These are phyloP conservation scores for Ceratocystiopsis brevicomis DNA, from an alignment of 2,329 filamentous ascomycete genomes.

Conservation along the genomic window DNA sequence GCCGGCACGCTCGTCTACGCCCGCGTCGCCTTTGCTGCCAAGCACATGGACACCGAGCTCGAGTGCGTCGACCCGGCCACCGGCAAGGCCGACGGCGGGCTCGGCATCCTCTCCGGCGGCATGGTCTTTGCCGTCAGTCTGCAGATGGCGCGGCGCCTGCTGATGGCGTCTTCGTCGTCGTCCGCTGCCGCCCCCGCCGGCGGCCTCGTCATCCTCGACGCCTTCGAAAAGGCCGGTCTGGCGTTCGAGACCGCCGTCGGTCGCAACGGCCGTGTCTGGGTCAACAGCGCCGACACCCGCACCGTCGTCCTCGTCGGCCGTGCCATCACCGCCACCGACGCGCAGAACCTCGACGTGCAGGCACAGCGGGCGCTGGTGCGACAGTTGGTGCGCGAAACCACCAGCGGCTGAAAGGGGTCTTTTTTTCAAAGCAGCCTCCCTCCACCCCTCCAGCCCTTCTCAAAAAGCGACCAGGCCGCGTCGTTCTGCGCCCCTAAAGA, in stretches of 20 bases:
- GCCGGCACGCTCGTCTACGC: conserved; percentile 74
- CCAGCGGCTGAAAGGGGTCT: conserved; percentile 37
- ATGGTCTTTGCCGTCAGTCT: conserved; percentile 72
- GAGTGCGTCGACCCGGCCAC: conserved; percentile 76
- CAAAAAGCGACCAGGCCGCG: no score
- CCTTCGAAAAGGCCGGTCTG: conserved; percentile 55
- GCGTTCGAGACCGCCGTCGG: conserved; percentile 89
- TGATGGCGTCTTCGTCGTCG: conserved; percentile 33
- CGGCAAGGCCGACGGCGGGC: conserved; percentile 61
- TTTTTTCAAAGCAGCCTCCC: no score
- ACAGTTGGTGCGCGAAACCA: conserved; percentile 16
- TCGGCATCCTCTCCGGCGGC: conserved; percentile 63
- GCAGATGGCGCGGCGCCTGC: conserved; percentile 61
- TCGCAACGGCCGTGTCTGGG: conserved; percentile 82
- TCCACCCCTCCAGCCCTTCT: background rate
- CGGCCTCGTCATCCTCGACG: conserved; percentile 56
- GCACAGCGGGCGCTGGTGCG: conserved; percentile 50
- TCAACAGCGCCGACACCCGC: conserved; percentile 49
- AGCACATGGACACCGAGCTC: conserved; percentile 74
- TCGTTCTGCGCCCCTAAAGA: no score
- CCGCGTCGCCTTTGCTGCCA: conserved; percentile 57
- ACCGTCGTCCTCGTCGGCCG: conserved; percentile 61
- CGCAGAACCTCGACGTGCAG: conserved; percentile 40
- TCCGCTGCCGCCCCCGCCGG: conserved; percentile 30
- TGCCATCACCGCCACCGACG: conserved; percentile 62